phyloP scores from a whole-genome alignment of 2,329 filamentous ascomycete species.

The Aquanectria penicillioides region DNA sequence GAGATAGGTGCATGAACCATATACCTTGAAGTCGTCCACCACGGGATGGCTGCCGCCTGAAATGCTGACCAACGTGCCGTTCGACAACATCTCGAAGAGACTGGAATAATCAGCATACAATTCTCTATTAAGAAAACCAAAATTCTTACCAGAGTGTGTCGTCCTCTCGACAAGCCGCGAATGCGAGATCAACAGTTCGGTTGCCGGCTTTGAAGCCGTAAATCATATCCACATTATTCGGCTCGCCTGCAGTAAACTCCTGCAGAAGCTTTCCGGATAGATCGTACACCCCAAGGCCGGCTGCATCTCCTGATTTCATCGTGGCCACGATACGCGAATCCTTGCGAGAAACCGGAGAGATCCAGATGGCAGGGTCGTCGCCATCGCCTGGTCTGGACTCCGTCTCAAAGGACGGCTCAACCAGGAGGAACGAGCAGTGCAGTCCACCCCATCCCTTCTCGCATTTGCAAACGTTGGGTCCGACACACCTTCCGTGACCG shows the following conservation, averaged over 20 bases:
- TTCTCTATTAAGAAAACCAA: fast-evolving
- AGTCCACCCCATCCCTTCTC: constrained; percentile 55
- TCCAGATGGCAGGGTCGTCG: constrained; percentile 61
- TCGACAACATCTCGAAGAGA: constrained; percentile 59
- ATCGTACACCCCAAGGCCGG: constrained; percentile 61
- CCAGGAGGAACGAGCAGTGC: constrained; percentile 56
- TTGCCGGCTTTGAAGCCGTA: constrained; percentile 57
- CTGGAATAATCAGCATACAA: constrained; percentile 42
- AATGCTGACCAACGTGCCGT: constrained; percentile 55
- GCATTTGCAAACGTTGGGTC: constrained; percentile 54
- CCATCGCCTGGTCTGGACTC: constrained; percentile 56
- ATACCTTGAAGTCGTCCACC: constrained; percentile 56
- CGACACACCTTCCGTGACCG: constrained; percentile 52
- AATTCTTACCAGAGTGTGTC: constrained; percentile 61
- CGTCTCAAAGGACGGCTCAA: constrained; percentile 54
- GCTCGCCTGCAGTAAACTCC: constrained; percentile 55
- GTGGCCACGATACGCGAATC: constrained; percentile 62
- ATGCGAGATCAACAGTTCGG: constrained; percentile 57
- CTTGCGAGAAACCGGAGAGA: constrained; percentile 51
- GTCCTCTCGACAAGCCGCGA: constrained; percentile 60
- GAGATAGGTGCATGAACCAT: constrained; percentile 63
- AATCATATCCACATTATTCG: constrained; percentile 65
- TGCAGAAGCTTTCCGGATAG: constrained; percentile 59
- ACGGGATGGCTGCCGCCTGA: constrained; percentile 58
- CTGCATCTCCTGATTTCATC: constrained; percentile 59